Percentiles rank a stretch among this genome's conserved stretches.
These are phyloP conservation scores for Jatropha podagrica DNA, from an alignment of 441 rosid species.

Conservation along the genomic window DNA sequence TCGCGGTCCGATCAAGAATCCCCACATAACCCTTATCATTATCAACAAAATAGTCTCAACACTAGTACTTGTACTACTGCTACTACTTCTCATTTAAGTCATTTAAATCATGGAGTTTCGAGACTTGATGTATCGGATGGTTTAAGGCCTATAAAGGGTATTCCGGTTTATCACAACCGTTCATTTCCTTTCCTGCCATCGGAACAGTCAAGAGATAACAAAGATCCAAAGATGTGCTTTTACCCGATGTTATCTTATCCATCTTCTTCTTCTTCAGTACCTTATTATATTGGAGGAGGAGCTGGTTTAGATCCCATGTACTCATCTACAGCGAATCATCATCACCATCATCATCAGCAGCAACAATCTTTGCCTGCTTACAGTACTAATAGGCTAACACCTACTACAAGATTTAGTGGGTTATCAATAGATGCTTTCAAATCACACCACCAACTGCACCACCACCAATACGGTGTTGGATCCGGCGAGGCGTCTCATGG, in stretches of 20 bases:
- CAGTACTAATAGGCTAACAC: conserved; percentile 26
- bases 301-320: conserved; percentile 25
- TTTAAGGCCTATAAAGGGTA: conserved; percentile 71
- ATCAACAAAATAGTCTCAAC: conserved; percentile 14
- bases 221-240: conserved; percentile 41
- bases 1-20: conserved; percentile 8
- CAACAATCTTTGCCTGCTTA: conserved; percentile 18
- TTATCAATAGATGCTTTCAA: conserved; percentile 38
- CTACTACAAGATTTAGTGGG: conserved; percentile 49
- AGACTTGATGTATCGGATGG: conserved; percentile 40
- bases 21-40: conserved; percentile 18
- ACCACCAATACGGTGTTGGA: conserved; percentile 40
- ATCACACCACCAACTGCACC: conserved; percentile 42
- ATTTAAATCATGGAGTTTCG: conserved; percentile 35
- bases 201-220: conserved; percentile 27
- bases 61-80: conserved; percentile 1
- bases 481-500: conserved; percentile 45
- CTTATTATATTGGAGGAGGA: conserved; percentile 26
- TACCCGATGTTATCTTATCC: conserved; percentile 31
- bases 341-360: conserved; percentile 17
- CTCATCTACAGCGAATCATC: conserved; percentile 1
- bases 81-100: conserved; percentile 19
- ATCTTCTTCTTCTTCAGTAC: conserved; percentile 25
- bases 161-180: conserved; percentile 76
- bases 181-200: conserved; percentile 48